Percentiles rank a stretch among this genome's conserved stretches.
phyloP scores from a whole-genome alignment of 352 stramenopile genomes.

The Pythium insidiosum region DNA sequence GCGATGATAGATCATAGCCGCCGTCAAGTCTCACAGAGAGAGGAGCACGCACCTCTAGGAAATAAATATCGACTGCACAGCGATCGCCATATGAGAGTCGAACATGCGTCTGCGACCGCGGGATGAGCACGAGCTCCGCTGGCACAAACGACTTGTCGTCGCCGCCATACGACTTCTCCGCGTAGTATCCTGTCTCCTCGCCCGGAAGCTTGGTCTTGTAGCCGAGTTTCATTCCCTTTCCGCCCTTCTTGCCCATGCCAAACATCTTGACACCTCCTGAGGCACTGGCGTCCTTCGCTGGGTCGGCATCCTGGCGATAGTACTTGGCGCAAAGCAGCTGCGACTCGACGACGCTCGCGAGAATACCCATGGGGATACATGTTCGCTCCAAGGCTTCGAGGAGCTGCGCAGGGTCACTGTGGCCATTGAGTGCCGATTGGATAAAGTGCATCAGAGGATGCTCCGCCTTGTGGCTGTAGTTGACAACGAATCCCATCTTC shows the following conservation, averaged over 20 bases:
- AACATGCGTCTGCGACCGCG: constrained; percentile 78
- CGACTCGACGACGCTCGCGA: constrained; percentile 76
- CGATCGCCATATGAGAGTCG: constrained; percentile 77
- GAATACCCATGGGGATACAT: constrained; percentile 76
- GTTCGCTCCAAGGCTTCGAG: constrained; percentile 78
- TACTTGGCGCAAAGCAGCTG: constrained; percentile 80
- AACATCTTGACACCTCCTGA: constrained; percentile 34
- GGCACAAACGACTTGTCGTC: constrained; percentile 84
- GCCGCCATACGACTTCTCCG: constrained; percentile 75
- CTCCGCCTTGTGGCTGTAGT: constrained; percentile 83
- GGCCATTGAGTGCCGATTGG: constrained; percentile 74
- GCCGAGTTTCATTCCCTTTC: constrained; percentile 81
- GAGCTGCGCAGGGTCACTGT: constrained; percentile 70
- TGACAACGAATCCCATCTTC: constrained; percentile 84
- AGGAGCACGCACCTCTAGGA: constrained; percentile 62
- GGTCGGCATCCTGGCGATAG: constrained; percentile 53
- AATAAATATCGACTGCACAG: constrained; percentile 88
- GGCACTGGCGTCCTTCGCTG: constrained; percentile 29
- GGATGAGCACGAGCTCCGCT: constrained; percentile 77
- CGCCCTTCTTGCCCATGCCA: constrained; percentile 62
- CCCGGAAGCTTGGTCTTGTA: constrained; percentile 85
- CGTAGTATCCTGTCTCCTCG: constrained; percentile 81
- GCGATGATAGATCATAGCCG: too few species aligned
- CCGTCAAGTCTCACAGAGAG: too few species aligned
- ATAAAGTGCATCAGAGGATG: constrained; percentile 84